Evolutionary conservation across 495 filamentous ascomycete genomes (phyloP), one percentile per base, ranked within the genome.

Genomic region (Hyaloscypha finlandica): DNA sequence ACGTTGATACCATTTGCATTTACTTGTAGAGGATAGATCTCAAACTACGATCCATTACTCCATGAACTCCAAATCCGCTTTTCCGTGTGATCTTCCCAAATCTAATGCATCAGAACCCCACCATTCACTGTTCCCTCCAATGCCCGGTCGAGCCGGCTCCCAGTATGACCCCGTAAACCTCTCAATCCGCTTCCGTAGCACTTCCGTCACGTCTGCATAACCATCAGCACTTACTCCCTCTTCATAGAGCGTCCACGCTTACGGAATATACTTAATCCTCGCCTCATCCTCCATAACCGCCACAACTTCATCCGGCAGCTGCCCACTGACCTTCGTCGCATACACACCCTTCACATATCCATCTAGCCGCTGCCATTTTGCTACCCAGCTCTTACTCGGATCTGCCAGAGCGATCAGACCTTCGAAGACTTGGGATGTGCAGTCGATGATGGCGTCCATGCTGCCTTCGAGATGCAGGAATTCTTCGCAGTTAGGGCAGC

Each of bases 401-500:
- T 96, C 86, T n/a, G 88, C 84, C 29, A 97, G 80, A 16, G 90
- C 84, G 67, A 97, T 90, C 63, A 97, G 76, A 11, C 94, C 94
- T 74, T 99, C 94, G 74, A 91, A 99, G 65, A 97, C 93, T 72
- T 92, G 90, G 1, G 93, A 97, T 32, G 95, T 99, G 85, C 93
- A 97, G 78, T 94, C 92, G 73, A 91, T 85, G 74, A 97, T 90
- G 20, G 85, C 84, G 67, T 99, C 95, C 57, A 81, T 77, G 71
- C 89, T 90, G 72, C 90, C 89, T 65, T 85, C 82, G 71, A 97
- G 89, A 74, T 91, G 85, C 56, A 98, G 88, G 80, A 95, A 91
- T 56, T 88, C 87, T 73, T 97, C 93, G 83, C 95, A 99, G 81
- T 99, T 99, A 45, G 95, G 95, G 73, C 95, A 99, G 70, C 95